These are phyloP conservation scores for Pseudozyma tsukubaensis DNA, from an alignment of 1,284 basidiomycete species.

Conservation along the genomic window DNA sequence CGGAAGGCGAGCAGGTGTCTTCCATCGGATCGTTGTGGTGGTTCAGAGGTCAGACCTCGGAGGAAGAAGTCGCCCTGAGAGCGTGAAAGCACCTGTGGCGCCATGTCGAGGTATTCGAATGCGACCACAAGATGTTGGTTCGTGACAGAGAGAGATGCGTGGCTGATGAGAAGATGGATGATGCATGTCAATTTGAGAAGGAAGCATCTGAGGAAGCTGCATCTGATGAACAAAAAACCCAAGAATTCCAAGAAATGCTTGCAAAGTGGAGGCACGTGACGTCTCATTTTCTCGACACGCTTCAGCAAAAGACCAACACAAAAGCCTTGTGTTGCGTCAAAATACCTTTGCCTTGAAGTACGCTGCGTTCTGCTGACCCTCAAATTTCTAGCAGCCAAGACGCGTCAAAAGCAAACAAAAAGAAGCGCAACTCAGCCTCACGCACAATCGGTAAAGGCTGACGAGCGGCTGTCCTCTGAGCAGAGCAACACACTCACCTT, in stretches of 20 bases:
- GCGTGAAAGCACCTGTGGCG: conserved; percentile 56
- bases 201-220: not conserved
- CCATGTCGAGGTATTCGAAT: conserved; percentile 22
- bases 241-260: not conserved
- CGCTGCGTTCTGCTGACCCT: not conserved
- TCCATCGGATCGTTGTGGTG: conserved; percentile 57
- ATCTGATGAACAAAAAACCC: conserved; percentile 19
- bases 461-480: not conserved
- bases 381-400: not conserved
- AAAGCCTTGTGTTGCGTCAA: conserved; percentile 9
- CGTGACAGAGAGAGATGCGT: not conserved
- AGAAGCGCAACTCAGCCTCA: not conserved
- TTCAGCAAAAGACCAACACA: conserved; percentile 32
- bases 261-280: conserved; percentile 48
- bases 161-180: not conserved
- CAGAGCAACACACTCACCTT: not conserved
- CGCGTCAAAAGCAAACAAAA: conserved; percentile 1
- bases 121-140: too few relatives aligned
- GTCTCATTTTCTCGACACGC: conserved; percentile 19
- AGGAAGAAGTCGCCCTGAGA: conserved; percentile 61
- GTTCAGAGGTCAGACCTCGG: conserved; percentile 50
- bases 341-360: conserved; percentile 2
- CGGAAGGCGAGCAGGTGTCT: conserved; percentile 54
- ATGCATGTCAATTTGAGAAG: conserved; percentile 1
- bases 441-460: not conserved